Evolutionary conservation across 805 yeast species (phyloP).

Genomic region (Candida nanaspora): DNA sequence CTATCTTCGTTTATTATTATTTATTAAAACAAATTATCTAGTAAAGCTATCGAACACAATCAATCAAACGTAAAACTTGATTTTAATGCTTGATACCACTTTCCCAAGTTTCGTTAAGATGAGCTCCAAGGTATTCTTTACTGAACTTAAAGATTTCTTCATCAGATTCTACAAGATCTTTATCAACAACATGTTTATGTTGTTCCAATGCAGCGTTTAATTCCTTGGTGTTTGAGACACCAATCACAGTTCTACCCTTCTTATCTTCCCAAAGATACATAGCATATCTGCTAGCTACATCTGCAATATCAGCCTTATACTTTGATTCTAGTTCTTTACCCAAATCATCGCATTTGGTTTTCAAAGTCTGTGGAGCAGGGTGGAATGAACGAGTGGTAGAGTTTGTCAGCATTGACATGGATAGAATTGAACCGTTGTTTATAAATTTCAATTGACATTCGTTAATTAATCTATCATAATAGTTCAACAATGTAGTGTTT

Average conservation of each 20-base stretch:
- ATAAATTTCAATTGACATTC: constrained; percentile 52
- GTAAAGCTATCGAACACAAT: too few species aligned
- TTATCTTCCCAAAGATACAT: constrained; percentile 46
- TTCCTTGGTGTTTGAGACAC: constrained; percentile 62
- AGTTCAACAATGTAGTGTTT: constrained; percentile 46
- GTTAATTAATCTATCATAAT: constrained; percentile 38
- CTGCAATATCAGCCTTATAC: constrained; percentile 63
- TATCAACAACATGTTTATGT: constrained; percentile 40
- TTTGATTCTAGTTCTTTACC: constrained; percentile 29
- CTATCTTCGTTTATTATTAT: too few species aligned
- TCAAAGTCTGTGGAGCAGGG: constrained; percentile 62
- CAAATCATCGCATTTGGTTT: constrained; percentile 40
- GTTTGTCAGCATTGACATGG: constrained; percentile 78
- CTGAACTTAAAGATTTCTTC: constrained; percentile 34
- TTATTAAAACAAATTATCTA: too few species aligned
- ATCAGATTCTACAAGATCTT: constrained; percentile 34
- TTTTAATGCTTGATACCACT: constrained; percentile 25
- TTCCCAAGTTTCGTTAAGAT: constrained; percentile 61
- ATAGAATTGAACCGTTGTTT: constrained; percentile 78
- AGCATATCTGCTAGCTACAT: constrained; percentile 73
- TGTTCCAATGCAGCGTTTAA: constrained; percentile 53
- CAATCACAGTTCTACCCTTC: constrained; percentile 65
- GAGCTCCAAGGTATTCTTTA: constrained; percentile 39
- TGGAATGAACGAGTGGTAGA: constrained; percentile 68
- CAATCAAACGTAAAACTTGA: too few species aligned